Evolutionary conservation across 176 grass and related monocot species (phyloP).

Genomic region (Urochloa ruziziensis): DNA sequence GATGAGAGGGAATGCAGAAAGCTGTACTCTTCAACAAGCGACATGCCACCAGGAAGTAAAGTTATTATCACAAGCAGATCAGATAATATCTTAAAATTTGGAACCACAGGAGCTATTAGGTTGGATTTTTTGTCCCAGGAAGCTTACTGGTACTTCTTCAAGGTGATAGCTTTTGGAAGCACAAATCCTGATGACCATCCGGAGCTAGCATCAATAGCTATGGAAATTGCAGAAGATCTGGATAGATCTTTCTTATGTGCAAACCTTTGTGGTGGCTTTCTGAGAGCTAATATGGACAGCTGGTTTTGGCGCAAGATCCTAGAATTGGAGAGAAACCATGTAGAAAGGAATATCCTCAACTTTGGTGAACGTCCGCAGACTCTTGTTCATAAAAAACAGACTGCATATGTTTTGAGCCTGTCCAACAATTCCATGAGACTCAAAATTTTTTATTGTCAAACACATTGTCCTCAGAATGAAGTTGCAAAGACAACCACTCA

Average conservation of each 20-base stretch:
- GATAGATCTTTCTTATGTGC: slow-evolving; percentile 15
- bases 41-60: background rate
- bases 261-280: background rate
- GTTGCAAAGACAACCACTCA: background rate
- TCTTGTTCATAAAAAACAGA: background rate
- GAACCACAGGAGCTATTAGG: slow-evolving; percentile 8
- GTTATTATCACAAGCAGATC: slow-evolving; percentile 22
- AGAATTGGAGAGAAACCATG: background rate
- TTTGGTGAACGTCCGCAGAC: background rate
- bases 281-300: background rate
- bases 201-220: background rate
- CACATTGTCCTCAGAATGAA: background rate
- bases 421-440: background rate
- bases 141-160: slow-evolving; percentile 35
- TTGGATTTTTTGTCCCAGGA: background rate
- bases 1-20: background rate
- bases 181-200: background rate
- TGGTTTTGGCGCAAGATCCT: background rate
- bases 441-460: background rate
- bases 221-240: slow-evolving; percentile 18
- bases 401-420: background rate
- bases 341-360: background rate
- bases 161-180: slow-evolving; percentile 19
- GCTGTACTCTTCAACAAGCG: background rate
- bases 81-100: background rate